phyloP scores from a whole-genome alignment of 2,329 filamentous ascomycete species.

The Colletotrichum tropicicola region DNA sequence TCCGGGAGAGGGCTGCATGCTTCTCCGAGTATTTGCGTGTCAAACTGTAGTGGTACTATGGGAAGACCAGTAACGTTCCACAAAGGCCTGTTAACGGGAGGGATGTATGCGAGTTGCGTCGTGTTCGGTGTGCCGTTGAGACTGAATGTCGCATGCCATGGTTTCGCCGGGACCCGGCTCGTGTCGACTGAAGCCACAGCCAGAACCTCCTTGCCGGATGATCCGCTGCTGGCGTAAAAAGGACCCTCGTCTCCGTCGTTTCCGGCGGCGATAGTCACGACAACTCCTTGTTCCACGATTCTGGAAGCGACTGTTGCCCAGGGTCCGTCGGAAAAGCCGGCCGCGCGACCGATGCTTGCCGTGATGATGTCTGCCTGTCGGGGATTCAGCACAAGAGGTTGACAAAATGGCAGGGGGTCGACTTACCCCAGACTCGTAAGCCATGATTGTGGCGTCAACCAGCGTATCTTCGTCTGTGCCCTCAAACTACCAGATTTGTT shows the following conservation, averaged over 20 bases:
- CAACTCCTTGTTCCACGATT: conserved; percentile 47
- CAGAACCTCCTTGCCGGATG: conserved; percentile 50
- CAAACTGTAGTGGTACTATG: conserved; percentile 35
- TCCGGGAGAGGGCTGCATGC: conserved; percentile 37
- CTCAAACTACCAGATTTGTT: conserved; percentile 8
- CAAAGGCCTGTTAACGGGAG: conserved; percentile 38
- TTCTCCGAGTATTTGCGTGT: conserved; percentile 35
- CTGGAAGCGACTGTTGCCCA: conserved; percentile 25
- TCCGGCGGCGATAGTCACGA: conserved; percentile 59
- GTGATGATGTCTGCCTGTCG: conserved; percentile 25
- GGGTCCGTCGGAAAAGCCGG: conserved; percentile 21
- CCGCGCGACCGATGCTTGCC: conserved; percentile 18
- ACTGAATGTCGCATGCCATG: conserved; percentile 40
- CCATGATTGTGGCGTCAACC: conserved; percentile 26
- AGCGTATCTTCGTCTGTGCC: conserved; percentile 29
- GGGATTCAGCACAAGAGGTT: fast-evolving
- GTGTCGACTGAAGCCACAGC: conserved; percentile 52
- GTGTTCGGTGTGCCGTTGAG: conserved; percentile 35
- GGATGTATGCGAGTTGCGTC: conserved; percentile 41
- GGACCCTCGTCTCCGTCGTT: conserved; percentile 59
- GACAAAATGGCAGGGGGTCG: fast-evolving
- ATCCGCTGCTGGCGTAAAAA: conserved; percentile 53
- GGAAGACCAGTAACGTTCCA: conserved; percentile 43
- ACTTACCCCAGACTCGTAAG: conserved; percentile 27
- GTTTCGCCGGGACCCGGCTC: conserved; percentile 37